Conservation (phyloP, 2,329 filamentous ascomycete species). For the Colletotrichum sansevieriae region DNA sequence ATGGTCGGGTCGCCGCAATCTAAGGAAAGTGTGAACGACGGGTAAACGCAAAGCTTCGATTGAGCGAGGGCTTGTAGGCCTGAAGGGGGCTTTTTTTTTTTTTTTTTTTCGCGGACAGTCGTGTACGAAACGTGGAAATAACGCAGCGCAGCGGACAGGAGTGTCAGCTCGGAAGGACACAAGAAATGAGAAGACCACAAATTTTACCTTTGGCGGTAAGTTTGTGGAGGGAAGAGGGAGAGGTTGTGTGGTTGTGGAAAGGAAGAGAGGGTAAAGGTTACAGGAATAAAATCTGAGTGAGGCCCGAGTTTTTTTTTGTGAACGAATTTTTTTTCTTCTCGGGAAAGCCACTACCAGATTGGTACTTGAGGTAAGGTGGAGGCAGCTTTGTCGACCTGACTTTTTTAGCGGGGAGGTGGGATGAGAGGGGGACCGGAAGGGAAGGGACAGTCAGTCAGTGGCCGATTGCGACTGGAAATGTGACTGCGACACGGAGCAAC, state of each 20-base stretch:
- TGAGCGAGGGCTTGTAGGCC: constrained; percentile 32
- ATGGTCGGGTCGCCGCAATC: constrained; percentile 37
- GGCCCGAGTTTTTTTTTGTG: constrained; percentile 43
- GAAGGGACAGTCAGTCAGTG: not conserved
- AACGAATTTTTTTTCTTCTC: constrained; percentile 42
- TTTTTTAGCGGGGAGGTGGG: constrained; percentile 36
- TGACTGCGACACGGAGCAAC: not conserved
- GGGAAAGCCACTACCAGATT: constrained; percentile 41
- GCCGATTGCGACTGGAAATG: not conserved
- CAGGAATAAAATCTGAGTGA: constrained; percentile 42
- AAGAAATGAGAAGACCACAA: constrained; percentile 30
- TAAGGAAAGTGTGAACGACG: constrained; percentile 39
- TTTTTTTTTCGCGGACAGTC: constrained; percentile 20
- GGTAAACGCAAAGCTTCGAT: constrained; percentile 41
- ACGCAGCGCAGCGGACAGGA: constrained; percentile 10
- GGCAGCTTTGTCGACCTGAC: constrained; percentile 38
- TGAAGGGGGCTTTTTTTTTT: not conserved
- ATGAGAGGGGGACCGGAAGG: constrained; percentile 2
- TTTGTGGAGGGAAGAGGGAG: constrained; percentile 32
- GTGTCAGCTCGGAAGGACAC: constrained; percentile 21
- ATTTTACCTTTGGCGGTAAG: constrained; percentile 24
- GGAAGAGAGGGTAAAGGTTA: constrained; percentile 24
- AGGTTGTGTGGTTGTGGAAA: constrained; percentile 20
- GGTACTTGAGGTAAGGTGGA: constrained; percentile 38
- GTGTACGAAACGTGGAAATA: constrained; percentile 23